Percentiles rank a stretch among this genome's conserved stretches.
Conservation (phyloP, 148 eudicot species). For the Arctostaphylos glauca region DNA sequence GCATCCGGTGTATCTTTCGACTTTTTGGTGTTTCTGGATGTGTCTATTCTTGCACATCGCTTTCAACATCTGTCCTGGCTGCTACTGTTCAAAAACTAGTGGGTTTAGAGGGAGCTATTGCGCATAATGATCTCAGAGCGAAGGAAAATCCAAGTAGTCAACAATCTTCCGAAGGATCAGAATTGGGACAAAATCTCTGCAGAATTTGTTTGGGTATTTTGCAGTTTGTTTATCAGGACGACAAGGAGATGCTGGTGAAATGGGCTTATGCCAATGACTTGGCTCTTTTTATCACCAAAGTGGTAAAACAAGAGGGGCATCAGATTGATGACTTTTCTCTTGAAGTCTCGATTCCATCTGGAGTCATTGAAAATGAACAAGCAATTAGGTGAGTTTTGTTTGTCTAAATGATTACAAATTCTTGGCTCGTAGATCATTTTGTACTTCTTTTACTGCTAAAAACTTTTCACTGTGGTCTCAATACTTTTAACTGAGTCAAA, state of each 20-base stretch:
- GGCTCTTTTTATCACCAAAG: constrained; percentile 52
- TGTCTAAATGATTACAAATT: background rate
- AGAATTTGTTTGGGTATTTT: constrained; percentile 73
- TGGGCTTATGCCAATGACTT: constrained; percentile 52
- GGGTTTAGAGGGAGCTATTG: constrained; percentile 23
- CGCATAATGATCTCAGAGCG: constrained; percentile 13
- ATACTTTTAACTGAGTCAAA: background rate
- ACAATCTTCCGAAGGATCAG: constrained; percentile 17
- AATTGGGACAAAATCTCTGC: constrained; percentile 39
- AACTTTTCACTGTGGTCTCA: background rate
- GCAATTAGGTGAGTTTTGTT: constrained; percentile 51
- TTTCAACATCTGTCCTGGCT: constrained; percentile 26
- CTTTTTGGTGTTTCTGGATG: constrained; percentile 56
- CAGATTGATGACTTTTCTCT: constrained; percentile 56
- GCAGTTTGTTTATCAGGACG: constrained; percentile 57
- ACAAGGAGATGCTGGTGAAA: constrained; percentile 34
- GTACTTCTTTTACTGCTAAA: background rate
- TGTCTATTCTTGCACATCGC: constrained; percentile 32
- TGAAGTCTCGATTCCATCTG: constrained; percentile 74
- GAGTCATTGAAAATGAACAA: constrained; percentile 56
- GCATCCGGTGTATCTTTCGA: constrained; percentile 65
- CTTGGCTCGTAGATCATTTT: background rate
- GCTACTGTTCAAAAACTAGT: constrained; percentile 21
- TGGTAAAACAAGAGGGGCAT: constrained; percentile 52
- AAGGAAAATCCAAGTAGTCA: constrained; percentile 20